Base-by-base conservation (phyloP, 2,329 filamentous ascomycete species). In the Apiospora saccharicola region DNA sequence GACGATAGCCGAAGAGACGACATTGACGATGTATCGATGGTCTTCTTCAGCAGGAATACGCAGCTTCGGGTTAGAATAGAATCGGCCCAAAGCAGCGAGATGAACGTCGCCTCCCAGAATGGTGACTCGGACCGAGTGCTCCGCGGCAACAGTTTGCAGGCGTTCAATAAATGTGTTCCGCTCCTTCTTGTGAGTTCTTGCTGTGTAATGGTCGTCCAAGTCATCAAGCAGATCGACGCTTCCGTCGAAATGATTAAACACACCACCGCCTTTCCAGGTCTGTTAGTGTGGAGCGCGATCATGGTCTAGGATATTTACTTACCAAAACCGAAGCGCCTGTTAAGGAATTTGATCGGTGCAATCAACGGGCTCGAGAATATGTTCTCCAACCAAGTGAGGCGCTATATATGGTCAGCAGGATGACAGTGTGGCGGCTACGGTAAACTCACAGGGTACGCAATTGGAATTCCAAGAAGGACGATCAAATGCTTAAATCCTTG, bases 91-190 rank as follows among this genome's bases (percentile, higher is more conserved):
- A 16, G 95, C 96, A 41, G 94, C 95, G 51, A 98, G 86, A 81
- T 98, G 96, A 61, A 98, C 96, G 79, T 98, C 96, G 37, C 96
- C 96, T 76, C 96, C 93, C 4, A 99, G 87, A 74, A 99, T 97
- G 4, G 95, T 98, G 71, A 98, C 89, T 70, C 96, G 93, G 24
- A 97, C 90, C 2, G 94, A 97, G 80, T 95, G 96, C 76, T 95
- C 93, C 3, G 93, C 91, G 44, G 95, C 93, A 67, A 98, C 87
- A 51, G 91, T 89, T 82, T 99, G 96, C 51, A 99, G 87, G 75
- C 93, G 90, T 77, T 94, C 89, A 53, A 99, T 87, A 61, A 98
- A 86, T 51, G 90, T 87, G 72, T 91, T 91, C 64, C 96, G 93
- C 86, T 98, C 96, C 73, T 90, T 89, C 83, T 98, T 98, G 86